Conservation (phyloP, 352 stramenopile species). For the Phytophthora melonis region DNA sequence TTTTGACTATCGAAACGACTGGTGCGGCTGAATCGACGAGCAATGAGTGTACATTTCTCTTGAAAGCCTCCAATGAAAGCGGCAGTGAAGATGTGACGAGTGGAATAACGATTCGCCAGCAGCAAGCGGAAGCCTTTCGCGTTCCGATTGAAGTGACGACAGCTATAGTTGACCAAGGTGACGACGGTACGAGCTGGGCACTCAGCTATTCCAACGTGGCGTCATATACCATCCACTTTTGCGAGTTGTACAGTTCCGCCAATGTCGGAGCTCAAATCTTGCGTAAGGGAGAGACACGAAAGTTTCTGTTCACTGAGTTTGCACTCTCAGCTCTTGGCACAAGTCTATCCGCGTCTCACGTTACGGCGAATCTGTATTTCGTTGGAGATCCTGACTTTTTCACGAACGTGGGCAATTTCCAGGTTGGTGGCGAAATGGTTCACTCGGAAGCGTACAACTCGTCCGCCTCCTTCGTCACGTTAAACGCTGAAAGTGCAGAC, state of each 20-base stretch:
- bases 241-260: not conserved
- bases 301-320: constrained; percentile 14
- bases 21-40: constrained; percentile 10
- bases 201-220: constrained; percentile 5
- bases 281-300: constrained; percentile 8
- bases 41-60: constrained; percentile 21
- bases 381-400: constrained; percentile 13
- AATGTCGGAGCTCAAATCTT: constrained; percentile 11
- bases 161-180: constrained; percentile 6
- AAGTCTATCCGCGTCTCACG: constrained; percentile 3
- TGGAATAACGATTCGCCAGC: constrained; percentile 21
- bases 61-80: constrained; percentile 15
- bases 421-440: constrained; percentile 1
- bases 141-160: constrained; percentile 8
- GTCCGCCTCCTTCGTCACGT: constrained; percentile 16
- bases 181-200: constrained; percentile 5
- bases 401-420: constrained; percentile 2
- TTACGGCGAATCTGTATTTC: constrained; percentile 17
- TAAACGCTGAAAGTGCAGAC: not conserved
- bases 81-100: not conserved
- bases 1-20: constrained; percentile 12
- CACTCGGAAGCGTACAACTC: constrained; percentile 20
- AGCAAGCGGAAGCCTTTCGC: not conserved
- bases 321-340: constrained; percentile 8
- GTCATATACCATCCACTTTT: constrained; percentile 29